phyloP scores from a whole-genome alignment of 1,284 basidiomycete species.

The Apiotrichum siamense region DNA sequence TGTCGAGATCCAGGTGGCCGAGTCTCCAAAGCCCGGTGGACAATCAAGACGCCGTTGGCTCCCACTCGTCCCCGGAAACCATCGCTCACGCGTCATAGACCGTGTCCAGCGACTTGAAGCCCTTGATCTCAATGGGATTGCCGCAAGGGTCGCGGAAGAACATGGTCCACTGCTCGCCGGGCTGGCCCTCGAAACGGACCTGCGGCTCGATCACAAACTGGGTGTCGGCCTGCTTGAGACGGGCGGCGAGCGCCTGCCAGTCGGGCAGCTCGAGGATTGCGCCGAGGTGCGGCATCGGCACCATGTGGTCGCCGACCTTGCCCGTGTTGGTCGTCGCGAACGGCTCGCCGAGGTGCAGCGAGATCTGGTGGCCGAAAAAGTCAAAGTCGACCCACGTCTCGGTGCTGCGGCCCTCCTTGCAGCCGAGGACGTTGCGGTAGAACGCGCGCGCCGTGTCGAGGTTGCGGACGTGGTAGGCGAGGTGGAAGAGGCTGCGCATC shows the following conservation, averaged over 20 bases:
- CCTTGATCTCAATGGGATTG: slow-evolving; percentile 21
- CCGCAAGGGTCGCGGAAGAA: slow-evolving; percentile 19
- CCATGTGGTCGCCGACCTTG: slow-evolving; percentile 20
- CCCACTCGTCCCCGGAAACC: no score
- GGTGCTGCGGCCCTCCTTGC: slow-evolving; percentile 16
- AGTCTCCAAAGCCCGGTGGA: no score
- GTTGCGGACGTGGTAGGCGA: slow-evolving; percentile 19
- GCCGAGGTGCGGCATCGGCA: slow-evolving; percentile 19
- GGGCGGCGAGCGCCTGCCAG: slow-evolving; percentile 12
- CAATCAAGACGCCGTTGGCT: no score
- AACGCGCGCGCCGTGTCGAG: slow-evolving; percentile 11
- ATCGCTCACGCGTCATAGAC: slow-evolving; percentile 14
- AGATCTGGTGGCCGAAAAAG: slow-evolving; percentile 22
- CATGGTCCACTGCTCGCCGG: slow-evolving; percentile 21
- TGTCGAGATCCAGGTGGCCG: no score
- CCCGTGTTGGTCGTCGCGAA: slow-evolving; percentile 17
- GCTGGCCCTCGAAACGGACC: slow-evolving; percentile 17
- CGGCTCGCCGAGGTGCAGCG: slow-evolving; percentile 18
- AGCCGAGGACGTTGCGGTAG: slow-evolving; percentile 14
- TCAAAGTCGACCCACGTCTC: slow-evolving; percentile 20
- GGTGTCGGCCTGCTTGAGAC: slow-evolving; percentile 12
- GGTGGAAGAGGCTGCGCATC: slow-evolving; percentile 17
- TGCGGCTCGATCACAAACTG: slow-evolving; percentile 19
- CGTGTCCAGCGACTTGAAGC: slow-evolving; percentile 15
- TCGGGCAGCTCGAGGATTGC: slow-evolving; percentile 15